phyloP scores from a whole-genome alignment of 768 basidiomycete genomes.

The Trametopsis cervina region DNA sequence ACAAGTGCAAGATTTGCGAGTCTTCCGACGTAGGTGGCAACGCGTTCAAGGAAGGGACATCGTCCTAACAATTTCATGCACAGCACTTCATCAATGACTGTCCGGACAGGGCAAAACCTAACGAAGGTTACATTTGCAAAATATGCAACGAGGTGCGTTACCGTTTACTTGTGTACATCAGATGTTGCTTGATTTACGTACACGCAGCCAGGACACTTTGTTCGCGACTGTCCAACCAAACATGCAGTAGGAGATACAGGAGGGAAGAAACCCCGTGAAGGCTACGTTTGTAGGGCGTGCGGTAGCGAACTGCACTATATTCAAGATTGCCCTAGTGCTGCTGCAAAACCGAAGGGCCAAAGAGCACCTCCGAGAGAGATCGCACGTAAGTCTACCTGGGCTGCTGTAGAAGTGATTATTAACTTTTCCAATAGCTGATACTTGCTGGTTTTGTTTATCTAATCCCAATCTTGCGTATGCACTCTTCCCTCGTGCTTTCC shows the following conservation, averaged over 20 bases:
- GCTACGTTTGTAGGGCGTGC: constrained; percentile 90
- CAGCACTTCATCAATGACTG: constrained; percentile 77
- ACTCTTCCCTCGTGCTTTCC: background rate
- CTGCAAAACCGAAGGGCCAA: constrained; percentile 36
- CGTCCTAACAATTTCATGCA: too few species aligned
- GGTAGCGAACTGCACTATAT: constrained; percentile 82
- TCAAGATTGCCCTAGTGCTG: constrained; percentile 76
- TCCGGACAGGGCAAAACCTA: constrained; percentile 67
- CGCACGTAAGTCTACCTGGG: constrained; percentile 45
- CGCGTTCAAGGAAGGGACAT: too few species aligned
- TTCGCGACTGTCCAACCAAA: constrained; percentile 83
- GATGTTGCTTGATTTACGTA: background rate
- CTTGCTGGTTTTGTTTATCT: constrained; percentile 98
- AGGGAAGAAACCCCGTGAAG: constrained; percentile 72
- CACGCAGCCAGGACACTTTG: constrained; percentile 70
- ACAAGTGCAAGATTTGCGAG: constrained; percentile 74
- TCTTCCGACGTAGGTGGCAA: constrained; percentile 54
- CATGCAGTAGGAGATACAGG: constrained; percentile 77
- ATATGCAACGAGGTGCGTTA: constrained; percentile 63
- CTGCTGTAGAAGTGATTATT: background rate
- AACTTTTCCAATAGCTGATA: constrained; percentile 52
- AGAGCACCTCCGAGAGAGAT: constrained; percentile 67
- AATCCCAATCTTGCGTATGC: constrained; percentile 86
- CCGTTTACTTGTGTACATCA: background rate
- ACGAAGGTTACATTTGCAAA: constrained; percentile 83